A percentile compares a stretch with the other conserved stretches of the same genome.
phyloP scores from a whole-genome alignment of 1,139 yeast species.

The Nakaseomyces delphensis region DNA sequence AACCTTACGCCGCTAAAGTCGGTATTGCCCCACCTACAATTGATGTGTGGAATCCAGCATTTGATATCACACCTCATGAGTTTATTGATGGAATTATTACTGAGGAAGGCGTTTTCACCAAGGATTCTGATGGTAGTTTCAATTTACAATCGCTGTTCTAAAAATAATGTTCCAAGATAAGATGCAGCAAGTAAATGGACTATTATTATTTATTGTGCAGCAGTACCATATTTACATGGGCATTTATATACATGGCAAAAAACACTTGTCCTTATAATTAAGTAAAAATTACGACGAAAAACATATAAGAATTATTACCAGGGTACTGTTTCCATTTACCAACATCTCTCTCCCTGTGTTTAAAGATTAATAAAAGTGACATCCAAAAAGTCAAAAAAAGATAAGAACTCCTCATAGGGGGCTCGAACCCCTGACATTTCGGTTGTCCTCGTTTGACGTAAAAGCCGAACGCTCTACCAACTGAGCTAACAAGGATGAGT shows the following conservation, averaged over 20 bases:
- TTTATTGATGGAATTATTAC: conserved; percentile 85
- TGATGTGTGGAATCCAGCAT: conserved; percentile 91
- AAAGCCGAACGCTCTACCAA: conserved; percentile 33
- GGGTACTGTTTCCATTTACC: too few relatives aligned
- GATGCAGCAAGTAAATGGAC: neutral
- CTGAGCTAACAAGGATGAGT: conserved; percentile 34
- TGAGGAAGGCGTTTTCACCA: conserved; percentile 51
- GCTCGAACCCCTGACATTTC: conserved; percentile 36
- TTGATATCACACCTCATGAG: conserved; percentile 82
- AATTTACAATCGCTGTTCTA: conserved; percentile 28
- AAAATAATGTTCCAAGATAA: conserved; percentile 7
- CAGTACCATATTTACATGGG: too few relatives aligned
- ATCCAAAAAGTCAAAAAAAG: conserved; percentile 9
- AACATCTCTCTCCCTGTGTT: too few relatives aligned
- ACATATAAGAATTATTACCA: too few relatives aligned
- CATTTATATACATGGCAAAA: too few relatives aligned
- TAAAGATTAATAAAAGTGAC: too few relatives aligned
- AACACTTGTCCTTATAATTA: too few relatives aligned
- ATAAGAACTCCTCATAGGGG: conserved; percentile 34
- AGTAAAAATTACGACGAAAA: too few relatives aligned
- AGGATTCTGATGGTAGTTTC: conserved; percentile 41
- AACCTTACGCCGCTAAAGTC: conserved; percentile 47
- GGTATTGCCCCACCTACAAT: conserved; percentile 82
- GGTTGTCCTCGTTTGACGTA: conserved; percentile 30
- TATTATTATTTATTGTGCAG: too few relatives aligned